Base-by-base conservation (phyloP, 371 early-diverging fungal genomes). In the Mycotypha africana region DNA sequence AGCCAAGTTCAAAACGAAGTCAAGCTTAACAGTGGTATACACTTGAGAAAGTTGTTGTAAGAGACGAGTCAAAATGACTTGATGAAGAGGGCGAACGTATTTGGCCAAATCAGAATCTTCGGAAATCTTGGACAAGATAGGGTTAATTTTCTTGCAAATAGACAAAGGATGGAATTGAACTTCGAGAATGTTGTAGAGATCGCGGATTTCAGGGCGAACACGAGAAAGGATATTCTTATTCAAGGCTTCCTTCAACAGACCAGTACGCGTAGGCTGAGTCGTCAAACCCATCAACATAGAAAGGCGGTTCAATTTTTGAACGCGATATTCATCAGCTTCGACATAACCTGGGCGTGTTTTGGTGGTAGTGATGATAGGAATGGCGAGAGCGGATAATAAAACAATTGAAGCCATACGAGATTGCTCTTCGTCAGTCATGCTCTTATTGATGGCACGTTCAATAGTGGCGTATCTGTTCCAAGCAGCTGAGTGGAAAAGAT, bases 81-180 rank as follows among this genome's bases (percentile, higher is more conserved):
- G 85, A 70, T 94, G 91, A 54, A 98, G 84, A 40, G 93, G 92
- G 49, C 84, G 85, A 42, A 91, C 91, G 65, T 97, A 98, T 63
- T 84, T 88, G 58, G 78, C 75, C 54, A 90, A 74, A 44, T 90
- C 89, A 39, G 78, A 62, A 50, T 87, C 81, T 56, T 80, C 78
- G 41, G 87, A 74, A 23, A 93, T 70, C 44, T 83, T 75, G 42
- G 74, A 57, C 72, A 92, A 77, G 50, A 87, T 81, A 21, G 92
- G 97, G 42, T 88, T 86, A 57, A 97, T 87, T 81, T 88, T 90
- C 70, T 91, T 86, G 84, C 95, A 92, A 61, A 97, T 93, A 26
- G 94, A 91, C 44, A 98, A 79, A 44, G 98, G 98, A 52, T 97
- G 95, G 88, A 98, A 98, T 62, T 94, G 89, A 56, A 89, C 89